A percentile compares a stretch with the other conserved stretches of the same genome.
phyloP scores from a whole-genome alignment of 192 early-diverging fungal species.

The Coemansia sp. region DNA sequence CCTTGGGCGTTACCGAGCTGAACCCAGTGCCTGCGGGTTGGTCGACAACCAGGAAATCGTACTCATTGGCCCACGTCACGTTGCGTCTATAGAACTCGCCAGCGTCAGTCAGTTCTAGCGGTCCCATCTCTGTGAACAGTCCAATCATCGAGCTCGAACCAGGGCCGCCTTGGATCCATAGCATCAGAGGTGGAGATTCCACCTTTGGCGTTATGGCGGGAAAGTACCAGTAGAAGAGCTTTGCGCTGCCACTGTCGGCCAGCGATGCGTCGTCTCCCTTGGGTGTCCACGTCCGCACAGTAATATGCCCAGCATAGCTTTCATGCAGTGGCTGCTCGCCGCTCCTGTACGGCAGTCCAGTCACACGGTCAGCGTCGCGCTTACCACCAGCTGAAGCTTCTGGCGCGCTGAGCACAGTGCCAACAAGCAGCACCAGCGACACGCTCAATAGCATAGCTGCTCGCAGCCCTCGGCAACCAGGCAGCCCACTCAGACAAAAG shows the following conservation, averaged over 20 bases:
- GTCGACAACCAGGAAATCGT: conserved; percentile 78
- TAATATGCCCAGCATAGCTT: conserved; percentile 63
- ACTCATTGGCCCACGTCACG: conserved; percentile 69
- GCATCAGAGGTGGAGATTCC: conserved; percentile 66
- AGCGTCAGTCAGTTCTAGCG: conserved; percentile 63
- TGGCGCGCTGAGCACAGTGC: background rate
- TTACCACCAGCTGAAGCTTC: background rate
- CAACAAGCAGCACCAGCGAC: background rate
- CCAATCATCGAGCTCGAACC: conserved; percentile 84
- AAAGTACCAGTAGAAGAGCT: conserved; percentile 79
- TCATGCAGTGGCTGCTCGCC: conserved; percentile 63
- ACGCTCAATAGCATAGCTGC: background rate
- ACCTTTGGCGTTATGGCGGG: conserved; percentile 66
- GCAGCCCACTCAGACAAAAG: background rate
- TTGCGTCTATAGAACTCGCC: conserved; percentile 58
- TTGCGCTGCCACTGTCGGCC: conserved; percentile 36
- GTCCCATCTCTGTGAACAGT: conserved; percentile 75
- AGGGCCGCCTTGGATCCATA: conserved; percentile 87
- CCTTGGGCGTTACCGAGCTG: conserved; percentile 45
- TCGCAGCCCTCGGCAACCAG: background rate
- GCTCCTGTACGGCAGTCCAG: conserved; percentile 42
- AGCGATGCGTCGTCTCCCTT: conserved; percentile 16
- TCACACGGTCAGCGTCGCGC: conserved; percentile 31
- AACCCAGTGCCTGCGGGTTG: conserved; percentile 81
- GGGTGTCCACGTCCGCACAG: conserved; percentile 59